These are phyloP conservation scores for Pistacia atlantica DNA, from an alignment of 345 rosid species.

Conservation along the genomic window DNA sequence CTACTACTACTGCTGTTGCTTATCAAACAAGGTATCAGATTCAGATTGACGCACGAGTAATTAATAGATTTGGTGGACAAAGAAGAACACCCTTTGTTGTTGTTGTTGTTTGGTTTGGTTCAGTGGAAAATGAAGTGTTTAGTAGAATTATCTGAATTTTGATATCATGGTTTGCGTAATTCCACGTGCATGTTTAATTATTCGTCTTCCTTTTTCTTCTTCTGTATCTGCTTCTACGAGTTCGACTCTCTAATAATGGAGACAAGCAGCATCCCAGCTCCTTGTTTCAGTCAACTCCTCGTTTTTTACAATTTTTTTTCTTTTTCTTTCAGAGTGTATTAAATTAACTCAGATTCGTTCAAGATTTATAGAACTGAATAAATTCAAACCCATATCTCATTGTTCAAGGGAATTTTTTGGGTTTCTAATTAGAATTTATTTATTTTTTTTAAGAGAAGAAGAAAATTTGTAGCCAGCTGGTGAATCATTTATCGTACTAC, in stretches of 20 bases:
- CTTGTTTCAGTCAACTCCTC: constrained; percentile 2
- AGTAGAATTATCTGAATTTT: not conserved
- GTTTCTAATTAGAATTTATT: not conserved
- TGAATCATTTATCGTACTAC: not conserved
- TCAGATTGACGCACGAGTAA: constrained; percentile 10
- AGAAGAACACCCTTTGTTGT: not conserved
- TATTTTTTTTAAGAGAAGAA: no score
- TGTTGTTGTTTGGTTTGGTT: no score
- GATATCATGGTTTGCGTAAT: constrained; percentile 23
- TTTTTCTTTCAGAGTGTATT: not conserved
- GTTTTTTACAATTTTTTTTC: not conserved
- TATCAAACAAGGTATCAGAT: constrained; percentile 33
- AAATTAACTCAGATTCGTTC: not conserved
- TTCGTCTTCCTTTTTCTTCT: not conserved
- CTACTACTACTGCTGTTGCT: constrained; percentile 22
- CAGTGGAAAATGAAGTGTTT: no score
- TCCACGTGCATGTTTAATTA: not conserved
- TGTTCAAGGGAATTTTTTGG: not conserved
- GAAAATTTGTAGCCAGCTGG: not conserved
- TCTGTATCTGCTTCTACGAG: not conserved
- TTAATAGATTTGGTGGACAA: constrained; percentile 6
- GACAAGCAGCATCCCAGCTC: not conserved
- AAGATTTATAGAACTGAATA: not conserved
- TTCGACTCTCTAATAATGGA: not conserved
- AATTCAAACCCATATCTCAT: not conserved